Evolutionary conservation across 2,329 filamentous ascomycete species (phyloP).

Genomic region (Calonectria multiphialidica): DNA sequence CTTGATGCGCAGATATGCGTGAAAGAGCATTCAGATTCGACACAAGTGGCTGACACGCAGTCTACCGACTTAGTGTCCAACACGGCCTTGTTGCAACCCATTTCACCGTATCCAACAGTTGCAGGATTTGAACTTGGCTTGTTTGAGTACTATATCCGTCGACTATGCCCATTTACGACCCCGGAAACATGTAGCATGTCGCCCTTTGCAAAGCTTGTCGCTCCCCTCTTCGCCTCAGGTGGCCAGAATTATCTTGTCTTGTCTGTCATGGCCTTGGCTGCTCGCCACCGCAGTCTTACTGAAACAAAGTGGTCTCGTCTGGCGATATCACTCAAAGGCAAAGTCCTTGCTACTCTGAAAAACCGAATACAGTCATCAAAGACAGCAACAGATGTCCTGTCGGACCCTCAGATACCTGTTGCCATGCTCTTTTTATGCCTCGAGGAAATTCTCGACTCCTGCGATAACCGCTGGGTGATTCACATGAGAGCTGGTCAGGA

Average conservation of each 20-base stretch:
- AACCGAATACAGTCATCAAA: slow-evolving; percentile 27
- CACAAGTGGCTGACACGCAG: not conserved
- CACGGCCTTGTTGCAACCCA: not conserved
- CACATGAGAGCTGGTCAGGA: slow-evolving; percentile 61
- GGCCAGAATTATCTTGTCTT: slow-evolving; percentile 34
- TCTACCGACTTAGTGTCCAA: not conserved
- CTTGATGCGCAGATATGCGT: not conserved
- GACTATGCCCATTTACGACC: slow-evolving; percentile 37
- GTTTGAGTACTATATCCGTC: slow-evolving; percentile 37
- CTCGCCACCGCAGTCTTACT: slow-evolving; percentile 35
- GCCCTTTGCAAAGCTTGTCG: slow-evolving; percentile 34
- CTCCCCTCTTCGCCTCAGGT: slow-evolving; percentile 34
- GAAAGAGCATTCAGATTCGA: not conserved
- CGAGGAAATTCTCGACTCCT: slow-evolving; percentile 39
- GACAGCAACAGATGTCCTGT: slow-evolving; percentile 27
- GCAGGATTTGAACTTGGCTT: slow-evolving; percentile 24
- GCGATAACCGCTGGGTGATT: slow-evolving; percentile 55
- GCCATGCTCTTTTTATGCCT: slow-evolving; percentile 43
- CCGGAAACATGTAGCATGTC: slow-evolving; percentile 31
- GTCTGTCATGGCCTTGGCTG: slow-evolving; percentile 36
- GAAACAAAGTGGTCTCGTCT: slow-evolving; percentile 30
- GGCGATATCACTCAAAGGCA: slow-evolving; percentile 38
- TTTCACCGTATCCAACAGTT: slow-evolving; percentile 28
- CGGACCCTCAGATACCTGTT: slow-evolving; percentile 34
- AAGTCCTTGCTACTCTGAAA: slow-evolving; percentile 7